These are phyloP conservation scores for Rhodotorula sp. DNA, from an alignment of 1,284 basidiomycete genomes.

Conservation along the genomic window DNA sequence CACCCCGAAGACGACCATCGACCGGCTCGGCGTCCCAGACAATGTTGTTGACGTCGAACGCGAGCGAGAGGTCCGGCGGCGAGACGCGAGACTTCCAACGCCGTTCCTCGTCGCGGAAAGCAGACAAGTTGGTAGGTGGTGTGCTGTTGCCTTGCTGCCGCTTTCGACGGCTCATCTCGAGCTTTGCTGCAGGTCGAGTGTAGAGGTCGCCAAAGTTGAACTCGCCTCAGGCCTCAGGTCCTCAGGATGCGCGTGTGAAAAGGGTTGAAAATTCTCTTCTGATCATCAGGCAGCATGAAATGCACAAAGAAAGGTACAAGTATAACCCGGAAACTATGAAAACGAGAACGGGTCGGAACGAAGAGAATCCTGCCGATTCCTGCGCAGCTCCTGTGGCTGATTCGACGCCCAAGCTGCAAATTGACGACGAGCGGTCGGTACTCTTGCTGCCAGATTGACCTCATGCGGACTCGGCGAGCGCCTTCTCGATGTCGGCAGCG, in stretches of 20 bases:
- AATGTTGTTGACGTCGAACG: conserved; percentile 24
- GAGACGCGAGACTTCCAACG: conserved; percentile 34
- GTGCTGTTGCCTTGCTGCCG: not conserved
- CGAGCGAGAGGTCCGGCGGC: conserved; percentile 22
- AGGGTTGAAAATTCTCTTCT: no score
- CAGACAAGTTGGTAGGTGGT: conserved; percentile 12
- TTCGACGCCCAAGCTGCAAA: no score
- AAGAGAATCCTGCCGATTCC: no score
- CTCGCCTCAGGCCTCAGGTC: no score
- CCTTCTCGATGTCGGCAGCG: conserved; percentile 42
- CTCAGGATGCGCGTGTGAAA: no score
- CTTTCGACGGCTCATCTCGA: conserved; percentile 11
- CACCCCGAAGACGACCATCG: conserved; percentile 7
- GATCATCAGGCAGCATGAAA: no score
- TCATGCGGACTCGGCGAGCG: conserved; percentile 7
- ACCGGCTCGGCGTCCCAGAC: conserved; percentile 6
- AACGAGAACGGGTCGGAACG: no score
- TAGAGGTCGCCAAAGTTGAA: no score
- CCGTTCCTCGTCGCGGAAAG: conserved; percentile 42
- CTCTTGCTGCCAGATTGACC: not conserved
- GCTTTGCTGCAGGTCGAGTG: not conserved
- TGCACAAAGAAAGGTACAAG: no score
- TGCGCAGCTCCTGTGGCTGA: no score
- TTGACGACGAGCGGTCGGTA: no score
- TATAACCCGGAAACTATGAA: no score